A percentile compares a stretch with the other conserved stretches of the same genome.
These are phyloP conservation scores for Carex cristatella DNA, from an alignment of 176 grass and related monocot species.

Conservation along the genomic window DNA sequence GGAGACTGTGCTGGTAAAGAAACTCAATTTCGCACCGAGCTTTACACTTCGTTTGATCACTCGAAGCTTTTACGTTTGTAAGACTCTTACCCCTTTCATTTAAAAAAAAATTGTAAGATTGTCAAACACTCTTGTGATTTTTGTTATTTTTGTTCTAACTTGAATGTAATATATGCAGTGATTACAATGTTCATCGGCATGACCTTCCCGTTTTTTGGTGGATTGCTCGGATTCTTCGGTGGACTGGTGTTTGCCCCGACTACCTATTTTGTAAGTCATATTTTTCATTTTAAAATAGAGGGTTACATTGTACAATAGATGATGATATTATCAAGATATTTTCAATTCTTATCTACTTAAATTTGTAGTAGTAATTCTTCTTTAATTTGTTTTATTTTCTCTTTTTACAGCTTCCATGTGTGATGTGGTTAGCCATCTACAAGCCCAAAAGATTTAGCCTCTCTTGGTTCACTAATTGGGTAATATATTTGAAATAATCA, in stretches of 20 bases:
- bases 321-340: conserved; percentile 1
- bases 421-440: conserved; percentile 87
- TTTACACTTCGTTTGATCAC: conserved; percentile 57
- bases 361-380: neutral
- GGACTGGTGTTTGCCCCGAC: conserved; percentile 80
- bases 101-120: neutral
- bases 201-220: conserved; percentile 79
- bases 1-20: conserved; percentile 84
- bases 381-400: neutral
- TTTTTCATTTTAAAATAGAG: neutral
- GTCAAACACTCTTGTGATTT: neutral
- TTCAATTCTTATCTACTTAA: neutral
- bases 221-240: conserved; percentile 77
- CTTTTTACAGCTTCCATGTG: conserved; percentile 65
- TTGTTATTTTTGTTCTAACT: neutral
- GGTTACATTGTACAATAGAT: neutral
- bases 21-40: conserved; percentile 49
- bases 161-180: conserved; percentile 31
- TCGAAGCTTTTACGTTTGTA: conserved; percentile 72
- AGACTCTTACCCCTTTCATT: conserved; percentile 3
- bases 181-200: conserved; percentile 92
- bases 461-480: conserved; percentile 87
- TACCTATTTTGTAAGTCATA: conserved; percentile 62
- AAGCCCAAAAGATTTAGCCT: conserved; percentile 66
- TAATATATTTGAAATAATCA: conserved; percentile 21